Conservation (phyloP, 257 asterid species). For the Mentha longifolia region DNA sequence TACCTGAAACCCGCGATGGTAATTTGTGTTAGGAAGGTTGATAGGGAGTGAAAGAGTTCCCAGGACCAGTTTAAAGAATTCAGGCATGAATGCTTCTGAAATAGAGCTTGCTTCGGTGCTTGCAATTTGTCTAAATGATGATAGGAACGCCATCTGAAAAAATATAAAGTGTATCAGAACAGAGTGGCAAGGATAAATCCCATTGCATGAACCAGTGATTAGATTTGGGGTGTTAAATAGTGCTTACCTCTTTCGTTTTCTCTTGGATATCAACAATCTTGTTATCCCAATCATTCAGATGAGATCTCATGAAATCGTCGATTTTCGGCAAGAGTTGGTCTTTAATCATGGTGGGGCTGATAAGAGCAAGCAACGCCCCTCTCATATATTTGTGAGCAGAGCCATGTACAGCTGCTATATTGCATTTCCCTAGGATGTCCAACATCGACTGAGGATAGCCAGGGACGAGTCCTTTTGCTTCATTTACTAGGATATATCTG, state of each 20-base stretch:
- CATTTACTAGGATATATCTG: slow-evolving; percentile 73
- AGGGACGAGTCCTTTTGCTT: slow-evolving; percentile 86
- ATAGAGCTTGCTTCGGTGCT: slow-evolving; percentile 71
- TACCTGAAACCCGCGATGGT: slow-evolving; percentile 86
- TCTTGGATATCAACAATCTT: slow-evolving; percentile 79
- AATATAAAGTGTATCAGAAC: slow-evolving; percentile 34
- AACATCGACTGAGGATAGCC: slow-evolving; percentile 87
- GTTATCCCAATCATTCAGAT: slow-evolving; percentile 65
- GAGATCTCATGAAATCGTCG: slow-evolving; percentile 69
- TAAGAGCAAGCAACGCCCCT: slow-evolving; percentile 74
- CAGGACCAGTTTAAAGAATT: slow-evolving; percentile 83
- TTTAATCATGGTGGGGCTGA: slow-evolving; percentile 74
- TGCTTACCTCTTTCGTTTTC: slow-evolving; percentile 69
- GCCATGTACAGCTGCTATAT: slow-evolving; percentile 86
- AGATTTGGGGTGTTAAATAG: slow-evolving; percentile 29
- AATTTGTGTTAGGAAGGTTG: slow-evolving; percentile 86
- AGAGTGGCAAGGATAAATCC: slow-evolving; percentile 18
- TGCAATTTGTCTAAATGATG: slow-evolving; percentile 86
- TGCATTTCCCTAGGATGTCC: slow-evolving; percentile 78
- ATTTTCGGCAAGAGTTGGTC: slow-evolving; percentile 72
- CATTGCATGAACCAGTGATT: slow-evolving; percentile 22
- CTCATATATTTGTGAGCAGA: slow-evolving; percentile 77
- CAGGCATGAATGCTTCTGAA: slow-evolving; percentile 79
- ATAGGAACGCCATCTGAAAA: slow-evolving; percentile 93
- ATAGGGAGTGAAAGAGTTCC: slow-evolving; percentile 97